phyloP scores from a whole-genome alignment of 305 asterid species.

The Lippia alba region DNA sequence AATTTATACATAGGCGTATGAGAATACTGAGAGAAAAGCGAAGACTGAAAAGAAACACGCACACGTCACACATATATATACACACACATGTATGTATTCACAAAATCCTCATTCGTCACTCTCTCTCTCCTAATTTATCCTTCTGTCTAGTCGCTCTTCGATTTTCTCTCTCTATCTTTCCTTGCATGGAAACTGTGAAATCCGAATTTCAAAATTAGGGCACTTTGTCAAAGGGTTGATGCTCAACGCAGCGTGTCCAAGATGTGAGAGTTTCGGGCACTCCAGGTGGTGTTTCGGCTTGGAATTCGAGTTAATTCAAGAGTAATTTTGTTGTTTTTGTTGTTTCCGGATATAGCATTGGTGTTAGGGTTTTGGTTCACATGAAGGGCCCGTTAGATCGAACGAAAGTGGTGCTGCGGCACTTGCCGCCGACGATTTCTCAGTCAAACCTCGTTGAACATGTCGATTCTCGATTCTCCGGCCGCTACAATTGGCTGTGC shows the following conservation, averaged over 20 bases:
- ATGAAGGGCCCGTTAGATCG: constrained; percentile 87
- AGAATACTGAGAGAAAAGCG: not conserved
- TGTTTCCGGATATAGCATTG: constrained; percentile 1
- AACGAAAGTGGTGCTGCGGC: constrained; percentile 87
- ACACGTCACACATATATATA: not conserved
- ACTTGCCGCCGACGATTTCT: constrained; percentile 82
- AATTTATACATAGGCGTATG: not conserved
- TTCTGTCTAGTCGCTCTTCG: constrained; percentile 31
- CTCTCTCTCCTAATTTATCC: constrained; percentile 34
- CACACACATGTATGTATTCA: not conserved
- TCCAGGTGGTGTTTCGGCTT: constrained; percentile 26
- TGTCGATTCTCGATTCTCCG: constrained; percentile 68
- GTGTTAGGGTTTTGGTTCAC: constrained; percentile 57
- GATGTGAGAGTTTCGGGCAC: constrained; percentile 44
- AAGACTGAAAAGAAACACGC: not conserved
- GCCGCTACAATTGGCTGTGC: constrained; percentile 65
- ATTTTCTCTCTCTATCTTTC: constrained; percentile 35
- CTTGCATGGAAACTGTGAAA: constrained; percentile 50
- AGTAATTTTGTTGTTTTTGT: constrained; percentile 8
- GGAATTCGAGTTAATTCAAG: constrained; percentile 26
- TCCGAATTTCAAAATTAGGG: constrained; percentile 48
- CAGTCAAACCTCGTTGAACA: constrained; percentile 71
- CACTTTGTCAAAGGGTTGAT: constrained; percentile 5
- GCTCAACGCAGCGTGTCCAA: constrained; percentile 23
- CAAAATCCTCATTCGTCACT: constrained; percentile 31